Percentiles rank a stretch among this genome's conserved stretches.
Conservation (phyloP, 108 stramenopile genomes). For the Epithemia pelagica region DNA sequence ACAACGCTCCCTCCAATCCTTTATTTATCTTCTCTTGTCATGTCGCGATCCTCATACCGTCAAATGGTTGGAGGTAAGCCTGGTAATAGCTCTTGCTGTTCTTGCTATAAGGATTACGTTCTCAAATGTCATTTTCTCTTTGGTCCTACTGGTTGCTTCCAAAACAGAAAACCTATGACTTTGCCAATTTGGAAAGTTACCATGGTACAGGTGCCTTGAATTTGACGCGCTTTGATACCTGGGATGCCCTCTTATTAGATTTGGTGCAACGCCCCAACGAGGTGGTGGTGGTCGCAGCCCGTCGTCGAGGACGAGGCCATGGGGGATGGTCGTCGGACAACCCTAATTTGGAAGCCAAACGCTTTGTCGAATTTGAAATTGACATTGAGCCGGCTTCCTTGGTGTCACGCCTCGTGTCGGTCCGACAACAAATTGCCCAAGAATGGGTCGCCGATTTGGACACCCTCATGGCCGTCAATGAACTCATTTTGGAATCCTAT, state of each 20-base stretch:
- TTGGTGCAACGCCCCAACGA: slow-evolving; percentile 45
- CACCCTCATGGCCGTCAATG: slow-evolving; percentile 36
- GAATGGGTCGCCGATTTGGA: slow-evolving; percentile 73
- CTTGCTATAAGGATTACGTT: neutral
- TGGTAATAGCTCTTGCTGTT: neutral
- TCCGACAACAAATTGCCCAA: slow-evolving; percentile 62
- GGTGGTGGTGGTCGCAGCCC: slow-evolving; percentile 23
- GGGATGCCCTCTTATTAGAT: slow-evolving; percentile 63
- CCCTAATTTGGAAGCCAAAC: slow-evolving; percentile 34
- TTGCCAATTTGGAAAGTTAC: slow-evolving; percentile 45
- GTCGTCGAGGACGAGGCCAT: slow-evolving; percentile 37
- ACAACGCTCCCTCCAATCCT: slow-evolving; percentile 75
- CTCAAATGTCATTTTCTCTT: neutral
- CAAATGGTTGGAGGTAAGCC: slow-evolving; percentile 41
- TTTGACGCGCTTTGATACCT: slow-evolving; percentile 42
- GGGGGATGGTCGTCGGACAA: slow-evolving; percentile 38
- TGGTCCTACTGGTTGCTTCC: neutral
- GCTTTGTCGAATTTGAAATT: slow-evolving; percentile 36
- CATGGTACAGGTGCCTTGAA: slow-evolving; percentile 81
- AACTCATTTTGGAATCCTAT: slow-evolving; percentile 20
- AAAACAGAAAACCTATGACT: slow-evolving; percentile 26
- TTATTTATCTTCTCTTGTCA: slow-evolving; percentile 55
- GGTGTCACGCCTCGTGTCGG: slow-evolving; percentile 56
- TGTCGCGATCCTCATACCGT: slow-evolving; percentile 75
- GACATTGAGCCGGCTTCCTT: slow-evolving; percentile 63